Conservation (phyloP, 257 asterid genomes). For the Plectranthus barbatus region DNA sequence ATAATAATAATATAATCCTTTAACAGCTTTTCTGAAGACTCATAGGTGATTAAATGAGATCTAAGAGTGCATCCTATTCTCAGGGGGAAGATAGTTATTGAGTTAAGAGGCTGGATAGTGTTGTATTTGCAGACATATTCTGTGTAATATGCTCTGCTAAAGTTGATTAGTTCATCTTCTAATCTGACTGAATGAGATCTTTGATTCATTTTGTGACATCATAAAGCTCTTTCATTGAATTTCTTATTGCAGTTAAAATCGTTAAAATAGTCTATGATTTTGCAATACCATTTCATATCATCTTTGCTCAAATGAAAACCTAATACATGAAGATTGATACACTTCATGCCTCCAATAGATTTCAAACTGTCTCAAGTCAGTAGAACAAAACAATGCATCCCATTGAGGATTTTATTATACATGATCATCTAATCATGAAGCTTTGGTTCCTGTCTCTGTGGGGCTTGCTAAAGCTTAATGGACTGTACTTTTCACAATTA, state of each 20-base stretch:
- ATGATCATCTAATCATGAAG: background rate
- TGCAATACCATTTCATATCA: background rate
- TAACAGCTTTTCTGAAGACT: background rate
- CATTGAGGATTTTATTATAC: background rate
- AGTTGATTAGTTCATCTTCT: background rate
- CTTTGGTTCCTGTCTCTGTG: background rate
- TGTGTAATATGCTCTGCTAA: background rate
- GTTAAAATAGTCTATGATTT: background rate
- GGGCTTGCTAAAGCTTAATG: constrained; percentile 5
- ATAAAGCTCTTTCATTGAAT: background rate
- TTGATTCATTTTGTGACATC: background rate
- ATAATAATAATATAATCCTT: background rate
- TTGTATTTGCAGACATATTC: background rate
- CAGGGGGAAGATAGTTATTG: background rate
- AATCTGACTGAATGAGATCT: background rate
- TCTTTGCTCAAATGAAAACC: background rate
- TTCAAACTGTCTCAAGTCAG: background rate
- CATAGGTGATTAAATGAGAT: background rate
- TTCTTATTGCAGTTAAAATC: background rate
- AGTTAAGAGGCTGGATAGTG: background rate
- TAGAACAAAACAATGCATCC: background rate
- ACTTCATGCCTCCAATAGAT: background rate
- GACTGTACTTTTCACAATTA: background rate
- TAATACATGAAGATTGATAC: background rate
- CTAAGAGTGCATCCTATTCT: background rate